These are phyloP conservation scores for Mucor velutinosus DNA, from an alignment of 371 early-diverging fungal genomes.

Conservation along the genomic window DNA sequence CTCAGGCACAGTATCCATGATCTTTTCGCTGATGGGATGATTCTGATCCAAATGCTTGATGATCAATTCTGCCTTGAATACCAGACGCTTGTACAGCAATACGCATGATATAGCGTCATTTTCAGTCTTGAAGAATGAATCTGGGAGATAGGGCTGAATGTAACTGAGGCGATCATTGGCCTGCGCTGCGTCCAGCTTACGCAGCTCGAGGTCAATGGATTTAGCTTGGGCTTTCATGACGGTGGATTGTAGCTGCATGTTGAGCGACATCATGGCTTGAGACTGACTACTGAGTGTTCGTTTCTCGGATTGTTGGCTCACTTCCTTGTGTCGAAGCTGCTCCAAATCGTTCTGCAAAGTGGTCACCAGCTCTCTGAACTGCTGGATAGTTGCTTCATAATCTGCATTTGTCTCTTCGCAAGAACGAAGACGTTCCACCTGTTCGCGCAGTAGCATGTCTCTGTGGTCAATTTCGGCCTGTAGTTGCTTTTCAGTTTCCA, in stretches of 20 bases:
- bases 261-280: slow-evolving; percentile 86
- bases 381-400: slow-evolving; percentile 80
- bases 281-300: slow-evolving; percentile 67
- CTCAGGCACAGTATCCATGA: slow-evolving; percentile 54
- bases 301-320: slow-evolving; percentile 54
- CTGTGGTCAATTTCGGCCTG: slow-evolving; percentile 84
- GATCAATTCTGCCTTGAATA: slow-evolving; percentile 80
- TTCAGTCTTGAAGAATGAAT: slow-evolving; percentile 80
- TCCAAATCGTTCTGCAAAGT: slow-evolving; percentile 76
- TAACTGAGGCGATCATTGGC: slow-evolving; percentile 75
- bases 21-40: slow-evolving; percentile 60
- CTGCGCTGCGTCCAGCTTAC: slow-evolving; percentile 83
- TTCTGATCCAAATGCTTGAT: slow-evolving; percentile 77
- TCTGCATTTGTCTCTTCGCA: slow-evolving; percentile 84
- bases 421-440: slow-evolving; percentile 57
- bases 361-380: slow-evolving; percentile 85
- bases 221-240: slow-evolving; percentile 87
- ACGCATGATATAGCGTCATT: slow-evolving; percentile 76
- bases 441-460: slow-evolving; percentile 69
- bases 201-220: slow-evolving; percentile 87
- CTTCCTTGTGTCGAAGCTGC: slow-evolving; percentile 67
- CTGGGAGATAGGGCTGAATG: slow-evolving; percentile 80
- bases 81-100: slow-evolving; percentile 77
- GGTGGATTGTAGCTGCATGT: slow-evolving; percentile 77
- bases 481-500: slow-evolving; percentile 83